Evolutionary conservation across 2,329 filamentous ascomycete species (phyloP).

Genomic region (Diaporthe destruens): DNA sequence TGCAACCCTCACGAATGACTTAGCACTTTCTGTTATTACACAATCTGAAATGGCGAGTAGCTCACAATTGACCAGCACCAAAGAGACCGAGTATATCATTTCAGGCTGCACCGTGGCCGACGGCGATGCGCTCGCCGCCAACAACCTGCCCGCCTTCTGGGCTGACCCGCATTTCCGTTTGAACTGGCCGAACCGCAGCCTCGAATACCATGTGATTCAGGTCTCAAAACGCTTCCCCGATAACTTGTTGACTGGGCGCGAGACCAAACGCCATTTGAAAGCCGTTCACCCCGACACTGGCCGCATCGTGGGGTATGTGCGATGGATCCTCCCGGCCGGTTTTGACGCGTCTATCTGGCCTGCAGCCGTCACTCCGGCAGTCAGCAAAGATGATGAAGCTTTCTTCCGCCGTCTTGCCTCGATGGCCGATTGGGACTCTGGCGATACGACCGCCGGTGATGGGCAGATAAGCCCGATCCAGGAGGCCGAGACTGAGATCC

Average conservation of each 20-base stretch:
- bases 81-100: slow-evolving; percentile 24
- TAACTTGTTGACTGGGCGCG: slow-evolving; percentile 38
- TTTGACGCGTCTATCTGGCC: slow-evolving; percentile 38
- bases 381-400: slow-evolving; percentile 39
- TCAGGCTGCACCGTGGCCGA: slow-evolving; percentile 42
- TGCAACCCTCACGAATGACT: slow-evolving; percentile 20
- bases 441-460: slow-evolving; percentile 16
- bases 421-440: slow-evolving; percentile 38
- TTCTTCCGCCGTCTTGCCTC: slow-evolving; percentile 32
- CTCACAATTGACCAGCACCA: slow-evolving; percentile 22
- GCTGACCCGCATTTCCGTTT: slow-evolving; percentile 41
- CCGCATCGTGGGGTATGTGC: slow-evolving; percentile 43
- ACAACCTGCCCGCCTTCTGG: slow-evolving; percentile 44
- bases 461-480: slow-evolving; percentile 38
- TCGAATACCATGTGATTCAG: slow-evolving; percentile 44
- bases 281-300: slow-evolving; percentile 44
- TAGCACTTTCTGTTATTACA: too few species aligned
- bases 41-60: slow-evolving; percentile 12
- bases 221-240: slow-evolving; percentile 40
- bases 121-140: slow-evolving; percentile 40
- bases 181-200: slow-evolving; percentile 44
- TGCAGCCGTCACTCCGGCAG: slow-evolving; percentile 42
- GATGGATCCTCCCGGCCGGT: slow-evolving; percentile 43
- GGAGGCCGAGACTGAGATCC: slow-evolving; percentile 36
- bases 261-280: slow-evolving; percentile 42